Conservation (phyloP, 2,329 filamentous ascomycete genomes). For the Magnaporthales sp. region DNA sequence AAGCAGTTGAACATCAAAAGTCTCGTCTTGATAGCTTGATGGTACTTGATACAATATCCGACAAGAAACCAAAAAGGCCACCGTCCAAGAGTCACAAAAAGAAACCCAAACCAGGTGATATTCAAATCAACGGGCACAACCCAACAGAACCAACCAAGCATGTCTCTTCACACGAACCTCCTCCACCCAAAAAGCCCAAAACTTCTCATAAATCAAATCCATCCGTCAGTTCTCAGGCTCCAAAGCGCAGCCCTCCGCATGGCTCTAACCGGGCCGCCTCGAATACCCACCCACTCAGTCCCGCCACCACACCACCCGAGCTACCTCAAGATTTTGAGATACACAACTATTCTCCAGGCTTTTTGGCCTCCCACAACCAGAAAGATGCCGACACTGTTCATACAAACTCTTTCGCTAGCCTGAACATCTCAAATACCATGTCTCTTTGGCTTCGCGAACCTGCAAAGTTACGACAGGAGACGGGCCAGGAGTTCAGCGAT, state of each 20-base stretch:
- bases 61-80: conserved; percentile 67
- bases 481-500: conserved; percentile 55
- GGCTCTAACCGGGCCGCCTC: conserved; percentile 51
- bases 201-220: conserved; percentile 70
- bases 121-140: conserved; percentile 60
- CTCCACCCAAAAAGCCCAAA: conserved; percentile 71
- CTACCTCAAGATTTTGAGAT: conserved; percentile 52
- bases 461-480: conserved; percentile 57
- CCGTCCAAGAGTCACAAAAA: conserved; percentile 81
- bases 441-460: conserved; percentile 72
- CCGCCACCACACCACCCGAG: conserved; percentile 66
- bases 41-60: conserved; percentile 36
- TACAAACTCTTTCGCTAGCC: conserved; percentile 70
- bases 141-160: conserved; percentile 40
- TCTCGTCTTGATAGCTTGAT: conserved; percentile 41
- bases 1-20: conserved; percentile 65
- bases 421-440: conserved; percentile 66
- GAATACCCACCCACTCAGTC: conserved; percentile 56
- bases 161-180: conserved; percentile 34
- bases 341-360: conserved; percentile 66
- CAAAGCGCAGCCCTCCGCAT: conserved; percentile 56
- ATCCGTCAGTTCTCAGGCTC: conserved; percentile 61
- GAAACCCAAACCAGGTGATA: conserved; percentile 64
- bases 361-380: conserved; percentile 65
- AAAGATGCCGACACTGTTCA: conserved; percentile 49